Percentiles rank a stretch among this genome's conserved stretches.
phyloP scores from a whole-genome alignment of 164 flowering plant species.

The Chimonanthus praecox region DNA sequence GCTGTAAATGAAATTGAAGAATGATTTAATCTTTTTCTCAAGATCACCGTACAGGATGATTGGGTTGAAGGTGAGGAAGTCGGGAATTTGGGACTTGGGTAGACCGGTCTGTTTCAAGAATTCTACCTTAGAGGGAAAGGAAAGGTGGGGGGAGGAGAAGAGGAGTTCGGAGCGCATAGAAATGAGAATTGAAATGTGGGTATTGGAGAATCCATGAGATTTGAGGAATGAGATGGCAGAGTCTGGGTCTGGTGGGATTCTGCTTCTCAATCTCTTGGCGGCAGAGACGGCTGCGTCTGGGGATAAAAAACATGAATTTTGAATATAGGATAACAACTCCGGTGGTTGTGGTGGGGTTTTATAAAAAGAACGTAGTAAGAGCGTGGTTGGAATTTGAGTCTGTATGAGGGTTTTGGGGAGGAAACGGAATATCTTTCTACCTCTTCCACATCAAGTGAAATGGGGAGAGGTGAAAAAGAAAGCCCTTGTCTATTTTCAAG shows the following conservation, averaged over 20 bases:
- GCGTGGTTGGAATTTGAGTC: neutral
- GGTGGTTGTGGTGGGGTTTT: neutral
- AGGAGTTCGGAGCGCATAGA: neutral
- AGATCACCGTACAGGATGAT: constrained; percentile 5
- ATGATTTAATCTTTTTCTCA: constrained; percentile 10
- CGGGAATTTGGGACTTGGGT: constrained; percentile 6
- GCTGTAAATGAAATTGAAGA: neutral
- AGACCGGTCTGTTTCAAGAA: constrained; percentile 14
- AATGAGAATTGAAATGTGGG: constrained; percentile 11
- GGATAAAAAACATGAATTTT: constrained; percentile 5
- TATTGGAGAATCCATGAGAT: neutral
- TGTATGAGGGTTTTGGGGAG: neutral
- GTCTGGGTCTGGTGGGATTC: neutral
- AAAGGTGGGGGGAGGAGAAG: neutral
- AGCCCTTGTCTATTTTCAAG: no score
- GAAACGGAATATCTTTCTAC: no score
- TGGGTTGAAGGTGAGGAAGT: constrained; percentile 4
- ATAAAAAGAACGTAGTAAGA: neutral
- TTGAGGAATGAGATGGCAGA: constrained; percentile 8
- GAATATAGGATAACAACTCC: neutral
- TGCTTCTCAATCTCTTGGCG: neutral
- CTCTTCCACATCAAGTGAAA: neutral
- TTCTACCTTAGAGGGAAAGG: constrained; percentile 16
- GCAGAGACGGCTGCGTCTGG: neutral
- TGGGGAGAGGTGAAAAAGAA: no score